These are phyloP conservation scores for Colletotrichum graminicola DNA, from an alignment of 2,329 filamentous ascomycete genomes.

Conservation along the genomic window DNA sequence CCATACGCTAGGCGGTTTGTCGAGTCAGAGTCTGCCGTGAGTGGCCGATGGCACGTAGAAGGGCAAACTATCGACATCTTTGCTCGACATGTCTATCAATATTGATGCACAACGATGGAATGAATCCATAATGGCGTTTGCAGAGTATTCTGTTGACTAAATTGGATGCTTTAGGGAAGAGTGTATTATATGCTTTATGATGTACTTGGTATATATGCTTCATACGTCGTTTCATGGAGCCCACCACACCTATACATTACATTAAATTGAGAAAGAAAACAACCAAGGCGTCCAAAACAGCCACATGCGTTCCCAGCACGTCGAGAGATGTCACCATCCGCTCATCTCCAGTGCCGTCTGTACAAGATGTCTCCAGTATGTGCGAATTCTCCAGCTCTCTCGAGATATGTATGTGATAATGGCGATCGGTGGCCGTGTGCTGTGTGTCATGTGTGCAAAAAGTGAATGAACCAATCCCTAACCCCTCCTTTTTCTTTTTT, in stretches of 20 bases:
- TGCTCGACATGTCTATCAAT: not conserved
- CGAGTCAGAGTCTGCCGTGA: not conserved
- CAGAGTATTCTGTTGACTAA: not conserved
- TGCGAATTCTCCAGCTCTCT: constrained; percentile 29
- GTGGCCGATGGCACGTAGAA: not conserved
- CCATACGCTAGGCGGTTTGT: not conserved
- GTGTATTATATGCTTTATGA: constrained; percentile 38
- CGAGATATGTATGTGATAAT: constrained; percentile 26
- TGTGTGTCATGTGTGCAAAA: constrained; percentile 5
- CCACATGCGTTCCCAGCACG: not conserved
- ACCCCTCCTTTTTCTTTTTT: not conserved
- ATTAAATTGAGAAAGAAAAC: constrained; percentile 26
- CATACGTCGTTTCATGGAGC: constrained; percentile 35
- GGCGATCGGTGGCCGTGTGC: constrained; percentile 8
- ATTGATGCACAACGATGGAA: not conserved
- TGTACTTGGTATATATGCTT: constrained; percentile 33
- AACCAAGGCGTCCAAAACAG: not conserved
- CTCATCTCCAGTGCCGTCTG: constrained; percentile 19
- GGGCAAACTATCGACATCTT: not conserved
- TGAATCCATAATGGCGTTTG: not conserved
- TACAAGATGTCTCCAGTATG: constrained; percentile 26
- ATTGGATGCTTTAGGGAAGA: constrained; percentile 2
- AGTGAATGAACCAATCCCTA: constrained; percentile 2
- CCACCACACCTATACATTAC: constrained; percentile 40
- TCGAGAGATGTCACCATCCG: constrained; percentile 14